A percentile compares a stretch with the other conserved stretches of the same genome.
Conservation (phyloP, 805 yeast genomes). For the Jamesozyma jinghongensis region DNA sequence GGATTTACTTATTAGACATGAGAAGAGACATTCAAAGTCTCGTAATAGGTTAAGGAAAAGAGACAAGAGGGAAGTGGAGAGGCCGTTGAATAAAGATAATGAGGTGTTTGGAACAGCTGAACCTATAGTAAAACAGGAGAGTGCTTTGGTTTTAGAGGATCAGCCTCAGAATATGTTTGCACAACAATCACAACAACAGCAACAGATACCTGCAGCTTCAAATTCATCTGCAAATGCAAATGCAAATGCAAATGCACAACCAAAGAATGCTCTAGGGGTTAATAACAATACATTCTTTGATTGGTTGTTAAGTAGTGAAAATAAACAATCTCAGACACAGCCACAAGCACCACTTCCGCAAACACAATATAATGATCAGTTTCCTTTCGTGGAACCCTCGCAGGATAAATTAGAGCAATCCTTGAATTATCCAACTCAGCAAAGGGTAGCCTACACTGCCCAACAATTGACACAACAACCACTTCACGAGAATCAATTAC, state of each 20-base stretch:
- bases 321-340: not conserved
- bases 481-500: not conserved
- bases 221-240: not conserved
- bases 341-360: not conserved
- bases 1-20: conserved; percentile 43
- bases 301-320: conserved; percentile 1
- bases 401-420: no score
- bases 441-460: no score
- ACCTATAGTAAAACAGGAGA: not conserved
- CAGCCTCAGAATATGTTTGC: no score
- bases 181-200: not conserved
- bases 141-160: not conserved
- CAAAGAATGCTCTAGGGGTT: not conserved
- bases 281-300: conserved; percentile 1
- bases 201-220: not conserved
- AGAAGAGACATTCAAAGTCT: conserved; percentile 32
- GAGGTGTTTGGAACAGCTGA: no score
- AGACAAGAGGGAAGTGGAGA: not conserved
- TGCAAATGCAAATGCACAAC: not conserved
- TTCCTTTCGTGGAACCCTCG: no score
- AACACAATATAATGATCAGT: no score
- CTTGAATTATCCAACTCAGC: no score
- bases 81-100: no score
- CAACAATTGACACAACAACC: not conserved
- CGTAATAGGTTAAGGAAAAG: conserved; percentile 5